A percentile compares a stretch with the other conserved stretches of the same genome.
Evolutionary conservation across 371 early-diverging fungal species (phyloP).

Genomic region (Apophysomyces variabilis): DNA sequence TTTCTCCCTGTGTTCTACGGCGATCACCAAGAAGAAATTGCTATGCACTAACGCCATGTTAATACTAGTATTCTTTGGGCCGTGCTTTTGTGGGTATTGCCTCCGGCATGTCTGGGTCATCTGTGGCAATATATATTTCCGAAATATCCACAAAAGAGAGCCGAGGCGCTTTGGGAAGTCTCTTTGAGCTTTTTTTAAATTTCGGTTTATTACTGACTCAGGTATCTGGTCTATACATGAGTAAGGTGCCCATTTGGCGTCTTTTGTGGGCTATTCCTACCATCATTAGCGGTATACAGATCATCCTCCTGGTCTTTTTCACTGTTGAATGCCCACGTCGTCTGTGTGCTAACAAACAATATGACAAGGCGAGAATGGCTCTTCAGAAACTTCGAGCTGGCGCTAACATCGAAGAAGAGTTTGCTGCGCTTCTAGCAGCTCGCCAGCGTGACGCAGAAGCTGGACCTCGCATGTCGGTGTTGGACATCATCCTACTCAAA

Average conservation of each 20-base stretch:
- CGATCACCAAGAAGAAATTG: too few species aligned
- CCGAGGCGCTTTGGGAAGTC: slow-evolving; percentile 73
- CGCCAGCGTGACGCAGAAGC: slow-evolving; percentile 44
- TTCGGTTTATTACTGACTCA: slow-evolving; percentile 78
- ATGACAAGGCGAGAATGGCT: slow-evolving; percentile 56
- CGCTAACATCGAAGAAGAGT: slow-evolving; percentile 48
- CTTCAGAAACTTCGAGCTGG: slow-evolving; percentile 66
- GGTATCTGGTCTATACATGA: slow-evolving; percentile 64
- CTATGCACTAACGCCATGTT: too few species aligned
- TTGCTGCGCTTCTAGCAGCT: slow-evolving; percentile 33
- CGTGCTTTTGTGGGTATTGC: slow-evolving; percentile 88
- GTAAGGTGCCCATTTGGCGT: slow-evolving; percentile 69
- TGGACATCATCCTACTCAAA: slow-evolving; percentile 44
- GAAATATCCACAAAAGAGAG: slow-evolving; percentile 80
- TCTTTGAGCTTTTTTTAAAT: slow-evolving; percentile 67
- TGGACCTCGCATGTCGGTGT: slow-evolving; percentile 34
- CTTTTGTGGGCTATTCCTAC: slow-evolving; percentile 63
- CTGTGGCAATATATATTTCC: slow-evolving; percentile 73
- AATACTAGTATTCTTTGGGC: slow-evolving; percentile 61
- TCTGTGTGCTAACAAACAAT: slow-evolving; percentile 55
- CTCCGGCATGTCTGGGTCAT: slow-evolving; percentile 70
- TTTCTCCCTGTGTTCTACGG: too few species aligned
- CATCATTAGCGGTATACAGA: slow-evolving; percentile 69
- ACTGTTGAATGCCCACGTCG: slow-evolving; percentile 84
- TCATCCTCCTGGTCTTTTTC: slow-evolving; percentile 58